Percentiles rank a stretch among this genome's conserved stretches.
Conservation (phyloP, 768 basidiomycete species). For the Leccinum rimulosum region DNA sequence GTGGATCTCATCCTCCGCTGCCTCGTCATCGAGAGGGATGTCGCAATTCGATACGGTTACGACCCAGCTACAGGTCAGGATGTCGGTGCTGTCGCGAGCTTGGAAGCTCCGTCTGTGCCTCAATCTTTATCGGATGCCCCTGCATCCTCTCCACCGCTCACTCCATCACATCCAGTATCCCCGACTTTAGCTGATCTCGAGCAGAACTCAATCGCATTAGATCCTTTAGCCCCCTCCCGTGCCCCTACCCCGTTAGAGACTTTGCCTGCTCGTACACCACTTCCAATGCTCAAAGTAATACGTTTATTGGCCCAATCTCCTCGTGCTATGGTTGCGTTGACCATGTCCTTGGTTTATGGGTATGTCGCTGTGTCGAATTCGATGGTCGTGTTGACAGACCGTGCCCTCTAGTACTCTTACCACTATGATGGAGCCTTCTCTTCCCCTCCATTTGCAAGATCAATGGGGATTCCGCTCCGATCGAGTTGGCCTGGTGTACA, state of each 20-base stretch:
- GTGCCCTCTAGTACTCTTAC: slow-evolving; percentile 41
- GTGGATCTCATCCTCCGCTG: slow-evolving; percentile 54
- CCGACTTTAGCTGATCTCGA: background rate
- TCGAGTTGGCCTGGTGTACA: slow-evolving; percentile 62
- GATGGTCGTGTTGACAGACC: background rate
- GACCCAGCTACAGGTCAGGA: slow-evolving; percentile 35
- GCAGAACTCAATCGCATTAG: background rate
- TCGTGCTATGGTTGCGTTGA: slow-evolving; percentile 46
- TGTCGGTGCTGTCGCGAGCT: background rate
- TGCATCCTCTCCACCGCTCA: background rate
- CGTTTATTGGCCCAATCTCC: slow-evolving; percentile 42
- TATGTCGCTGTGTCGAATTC: slow-evolving; percentile 25
- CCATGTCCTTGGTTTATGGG: slow-evolving; percentile 54
- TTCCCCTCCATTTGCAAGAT: slow-evolving; percentile 52
- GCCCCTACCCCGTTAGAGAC: slow-evolving; percentile 4
- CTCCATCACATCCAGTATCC: background rate
- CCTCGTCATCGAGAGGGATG: slow-evolving; percentile 55
- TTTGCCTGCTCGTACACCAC: slow-evolving; percentile 19
- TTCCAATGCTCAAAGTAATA: slow-evolving; percentile 44
- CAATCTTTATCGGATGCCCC: background rate
- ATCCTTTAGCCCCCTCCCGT: background rate
- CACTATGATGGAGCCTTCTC: slow-evolving; percentile 52
- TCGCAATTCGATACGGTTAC: slow-evolving; percentile 46
- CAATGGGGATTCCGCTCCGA: slow-evolving; percentile 47
- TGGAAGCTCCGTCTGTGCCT: slow-evolving; percentile 6